Percentiles rank a stretch among this genome's conserved stretches.
Evolutionary conservation across 805 yeast species (phyloP).

Genomic region (Nadsonia fulvescens): DNA sequence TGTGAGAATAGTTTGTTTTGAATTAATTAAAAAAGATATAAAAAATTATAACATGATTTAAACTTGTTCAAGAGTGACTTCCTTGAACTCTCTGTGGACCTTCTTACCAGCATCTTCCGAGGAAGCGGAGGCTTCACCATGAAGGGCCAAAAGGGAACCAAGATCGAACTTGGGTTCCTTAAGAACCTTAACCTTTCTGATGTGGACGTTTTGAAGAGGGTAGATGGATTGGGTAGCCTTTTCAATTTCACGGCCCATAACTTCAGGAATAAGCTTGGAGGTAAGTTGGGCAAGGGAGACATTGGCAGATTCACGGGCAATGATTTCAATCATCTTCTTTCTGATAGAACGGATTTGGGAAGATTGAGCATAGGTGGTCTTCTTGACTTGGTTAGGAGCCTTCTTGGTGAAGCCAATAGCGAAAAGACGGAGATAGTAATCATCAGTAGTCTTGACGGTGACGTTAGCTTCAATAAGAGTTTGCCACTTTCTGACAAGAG

Average conservation of each 20-base stretch:
- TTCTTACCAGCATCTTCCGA: constrained; percentile 96
- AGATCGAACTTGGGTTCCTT: constrained; percentile 98
- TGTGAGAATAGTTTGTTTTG: too few relatives aligned
- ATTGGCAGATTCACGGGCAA: constrained; percentile 90
- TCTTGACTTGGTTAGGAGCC: constrained; percentile 91
- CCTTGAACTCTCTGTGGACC: constrained; percentile 90
- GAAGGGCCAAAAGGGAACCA: constrained; percentile 89
- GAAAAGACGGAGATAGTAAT: constrained; percentile 89
- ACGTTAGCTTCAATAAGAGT: constrained; percentile 94
- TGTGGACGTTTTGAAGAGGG: constrained; percentile 97
- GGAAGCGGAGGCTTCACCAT: constrained; percentile 84
- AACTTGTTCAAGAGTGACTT: constrained; percentile 94
- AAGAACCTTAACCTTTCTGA: constrained; percentile 96
- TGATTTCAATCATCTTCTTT: constrained; percentile 90
- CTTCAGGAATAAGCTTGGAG: constrained; percentile 95
- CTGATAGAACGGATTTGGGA: constrained; percentile 95
- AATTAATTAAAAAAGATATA: too few relatives aligned
- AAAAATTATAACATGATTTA: too few relatives aligned
- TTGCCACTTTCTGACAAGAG: constrained; percentile 98
- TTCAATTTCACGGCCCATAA: constrained; percentile 96
- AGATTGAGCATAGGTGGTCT: constrained; percentile 94
- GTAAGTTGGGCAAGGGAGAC: constrained; percentile 93
- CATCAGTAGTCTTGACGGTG: constrained; percentile 95
- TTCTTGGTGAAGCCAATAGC: constrained; percentile 98
- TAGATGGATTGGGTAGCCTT: constrained; percentile 85